Percentiles rank a stretch among this genome's conserved stretches.
These are phyloP conservation scores for Pythium phragmitis DNA, from an alignment of 352 stramenopile species.

Conservation along the genomic window DNA sequence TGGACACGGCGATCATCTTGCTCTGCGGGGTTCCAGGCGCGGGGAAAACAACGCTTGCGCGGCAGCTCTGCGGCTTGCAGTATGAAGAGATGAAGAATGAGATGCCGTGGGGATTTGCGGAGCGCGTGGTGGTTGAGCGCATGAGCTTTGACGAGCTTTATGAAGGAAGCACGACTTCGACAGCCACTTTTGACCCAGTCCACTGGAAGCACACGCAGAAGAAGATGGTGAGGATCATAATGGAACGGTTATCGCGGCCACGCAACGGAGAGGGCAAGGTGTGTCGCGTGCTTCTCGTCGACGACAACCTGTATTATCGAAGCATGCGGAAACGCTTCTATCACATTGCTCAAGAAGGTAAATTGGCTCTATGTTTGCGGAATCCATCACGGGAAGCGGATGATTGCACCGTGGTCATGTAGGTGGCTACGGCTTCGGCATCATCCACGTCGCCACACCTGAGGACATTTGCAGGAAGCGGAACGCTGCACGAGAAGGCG, in stretches of 20 bases:
- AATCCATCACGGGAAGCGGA: neutral
- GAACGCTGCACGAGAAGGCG: constrained; percentile 35
- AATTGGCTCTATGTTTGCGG: neutral
- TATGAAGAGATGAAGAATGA: neutral
- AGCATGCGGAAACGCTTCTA: constrained; percentile 72
- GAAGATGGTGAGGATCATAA: constrained; percentile 40
- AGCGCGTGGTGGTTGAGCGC: constrained; percentile 21
- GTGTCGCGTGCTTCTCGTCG: constrained; percentile 50
- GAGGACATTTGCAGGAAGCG: constrained; percentile 34
- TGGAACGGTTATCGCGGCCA: constrained; percentile 10
- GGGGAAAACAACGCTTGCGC: constrained; percentile 67
- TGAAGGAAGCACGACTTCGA: neutral
- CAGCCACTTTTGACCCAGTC: constrained; percentile 38
- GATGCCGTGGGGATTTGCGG: neutral
- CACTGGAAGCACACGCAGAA: constrained; percentile 55
- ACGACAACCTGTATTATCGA: constrained; percentile 72
- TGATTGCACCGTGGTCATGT: neutral
- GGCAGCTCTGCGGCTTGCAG: constrained; percentile 20
- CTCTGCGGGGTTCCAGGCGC: constrained; percentile 66
- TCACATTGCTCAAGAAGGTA: constrained; percentile 50
- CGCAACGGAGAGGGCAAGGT: neutral
- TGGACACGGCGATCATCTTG: constrained; percentile 37
- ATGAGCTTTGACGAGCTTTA: constrained; percentile 72
- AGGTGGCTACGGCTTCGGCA: constrained; percentile 17
- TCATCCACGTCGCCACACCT: constrained; percentile 18